Evolutionary conservation across 116 monocot genomes (phyloP).

Genomic region (Trichopus zeylanicus): DNA sequence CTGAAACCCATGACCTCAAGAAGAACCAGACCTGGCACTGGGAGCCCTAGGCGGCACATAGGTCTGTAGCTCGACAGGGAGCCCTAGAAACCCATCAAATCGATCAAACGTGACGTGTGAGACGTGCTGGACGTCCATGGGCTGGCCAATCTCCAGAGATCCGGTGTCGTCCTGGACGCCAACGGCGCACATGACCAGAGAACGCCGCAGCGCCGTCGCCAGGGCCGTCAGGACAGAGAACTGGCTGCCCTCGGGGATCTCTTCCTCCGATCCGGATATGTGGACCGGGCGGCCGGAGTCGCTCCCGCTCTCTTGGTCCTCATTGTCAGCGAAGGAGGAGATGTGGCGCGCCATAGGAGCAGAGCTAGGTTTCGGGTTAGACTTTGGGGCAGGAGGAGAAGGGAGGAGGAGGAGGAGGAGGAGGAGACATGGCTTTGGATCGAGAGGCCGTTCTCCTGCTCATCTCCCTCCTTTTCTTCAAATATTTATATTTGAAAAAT

Average conservation of each 20-base stretch:
- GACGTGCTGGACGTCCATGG: constrained; percentile 41
- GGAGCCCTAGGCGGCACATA: constrained; percentile 25
- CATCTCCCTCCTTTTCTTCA: no score
- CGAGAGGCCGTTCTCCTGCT: no score
- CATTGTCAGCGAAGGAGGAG: no score
- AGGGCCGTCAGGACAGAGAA: constrained; percentile 1
- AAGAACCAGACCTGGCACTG: constrained; percentile 40
- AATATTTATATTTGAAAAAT: no score
- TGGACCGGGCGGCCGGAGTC: no score
- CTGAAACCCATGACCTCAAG: neutral
- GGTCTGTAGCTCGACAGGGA: constrained; percentile 34
- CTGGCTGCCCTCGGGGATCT: neutral
- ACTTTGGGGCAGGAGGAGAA: no score
- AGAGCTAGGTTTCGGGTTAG: no score
- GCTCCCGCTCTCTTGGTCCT: no score
- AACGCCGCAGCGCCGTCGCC: neutral
- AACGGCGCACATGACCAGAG: constrained; percentile 5
- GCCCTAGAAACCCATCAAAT: constrained; percentile 45
- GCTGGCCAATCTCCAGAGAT: constrained; percentile 33
- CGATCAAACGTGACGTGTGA: constrained; percentile 52
- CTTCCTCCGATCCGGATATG: no score
- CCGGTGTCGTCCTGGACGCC: neutral
- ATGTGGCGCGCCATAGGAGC: no score
- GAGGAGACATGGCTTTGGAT: no score
- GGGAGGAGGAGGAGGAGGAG: no score